Base-by-base conservation (phyloP, 2,329 filamentous ascomycete species). In the Sporothrix protearum region DNA sequence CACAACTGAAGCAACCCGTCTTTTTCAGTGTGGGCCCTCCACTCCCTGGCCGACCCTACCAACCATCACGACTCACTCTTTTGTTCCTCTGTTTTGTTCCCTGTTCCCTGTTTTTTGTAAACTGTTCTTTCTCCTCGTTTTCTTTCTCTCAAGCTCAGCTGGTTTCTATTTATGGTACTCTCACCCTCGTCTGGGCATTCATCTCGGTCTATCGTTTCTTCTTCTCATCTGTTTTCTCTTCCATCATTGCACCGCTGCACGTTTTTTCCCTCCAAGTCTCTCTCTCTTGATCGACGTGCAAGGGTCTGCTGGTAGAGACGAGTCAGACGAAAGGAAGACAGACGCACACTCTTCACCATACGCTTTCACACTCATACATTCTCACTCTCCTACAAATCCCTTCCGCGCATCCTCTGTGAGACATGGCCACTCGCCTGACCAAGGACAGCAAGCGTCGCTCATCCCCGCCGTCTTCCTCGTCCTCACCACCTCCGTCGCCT, bases 91-190 rank as follows among this genome's bases (percentile, higher is more conserved):
- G n/a, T n/a, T n/a, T 16, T 19, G 30, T 33, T 14, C 33, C 33
- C 49, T n/a, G n/a, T n/a, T 53, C 22, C 49, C 49, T 53, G 49
- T 53, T 53, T 53, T 61, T 36, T 71, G 19, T 2, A 14, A 3
- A 9, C 36, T 49, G 42, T 33, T 66, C 47, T 45, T 63, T 71
- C 59, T 42, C 45, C 59, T 42, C 4, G 2, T n/a, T 28, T 67
- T 55, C 22, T 33, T 70, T 53, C 12, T 25, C 30, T 47, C 10
- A 2, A 33, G 7, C 66, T 8, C n/a, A 28, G 49, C 47, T 68
- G 10, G 66, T 45, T 68, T 67, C 66, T 55, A 68, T 68, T 68
- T 55, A 68, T 68, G 66, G 66, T 68, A 55, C 30, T 57, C 33
- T 14, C 30, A 51, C 49, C 66, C 66, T 22, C 66, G 22, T 55